Conservation (phyloP, 495 filamentous ascomycete genomes). For the Trichoderma virens region DNA sequence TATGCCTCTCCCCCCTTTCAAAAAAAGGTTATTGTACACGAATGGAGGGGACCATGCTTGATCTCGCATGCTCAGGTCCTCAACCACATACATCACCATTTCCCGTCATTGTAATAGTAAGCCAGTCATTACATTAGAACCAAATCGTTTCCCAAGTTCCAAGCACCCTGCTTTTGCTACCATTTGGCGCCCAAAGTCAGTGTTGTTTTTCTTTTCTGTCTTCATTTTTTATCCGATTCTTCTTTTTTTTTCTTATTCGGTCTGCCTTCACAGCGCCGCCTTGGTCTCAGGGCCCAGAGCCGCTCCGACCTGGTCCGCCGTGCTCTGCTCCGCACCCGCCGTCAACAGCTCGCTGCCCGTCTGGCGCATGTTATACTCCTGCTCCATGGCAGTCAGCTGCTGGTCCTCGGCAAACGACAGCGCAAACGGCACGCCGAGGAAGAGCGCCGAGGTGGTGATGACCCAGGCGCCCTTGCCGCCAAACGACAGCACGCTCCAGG, state of each 20-base stretch:
- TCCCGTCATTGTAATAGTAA: not conserved
- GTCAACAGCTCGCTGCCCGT: constrained; percentile 48
- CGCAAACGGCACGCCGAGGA: constrained; percentile 88
- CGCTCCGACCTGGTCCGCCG: constrained; percentile 27
- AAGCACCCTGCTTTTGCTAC: not conserved
- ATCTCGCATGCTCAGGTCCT: not conserved
- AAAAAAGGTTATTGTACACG: not conserved
- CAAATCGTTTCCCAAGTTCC: not conserved
- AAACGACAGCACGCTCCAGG: constrained; percentile 56
- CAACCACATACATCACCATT: not conserved
- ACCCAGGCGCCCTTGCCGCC: constrained; percentile 82
- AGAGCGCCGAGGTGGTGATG: constrained; percentile 73
- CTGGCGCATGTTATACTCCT: constrained; percentile 88
- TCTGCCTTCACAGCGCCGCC: constrained; percentile 24
- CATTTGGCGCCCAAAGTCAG: not conserved
- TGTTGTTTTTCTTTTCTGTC: not conserved
- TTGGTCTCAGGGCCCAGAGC: constrained; percentile 26
- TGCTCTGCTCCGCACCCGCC: constrained; percentile 19
- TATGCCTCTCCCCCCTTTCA: not conserved
- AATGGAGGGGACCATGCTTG: not conserved
- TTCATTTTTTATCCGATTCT: not conserved
- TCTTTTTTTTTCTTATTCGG: not conserved
- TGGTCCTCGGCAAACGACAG: constrained; percentile 92
- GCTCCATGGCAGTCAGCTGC: constrained; percentile 91
- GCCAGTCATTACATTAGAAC: constrained; percentile 5